Base-by-base conservation (phyloP, 768 basidiomycete genomes). In the Hypsizygus marmoreus region DNA sequence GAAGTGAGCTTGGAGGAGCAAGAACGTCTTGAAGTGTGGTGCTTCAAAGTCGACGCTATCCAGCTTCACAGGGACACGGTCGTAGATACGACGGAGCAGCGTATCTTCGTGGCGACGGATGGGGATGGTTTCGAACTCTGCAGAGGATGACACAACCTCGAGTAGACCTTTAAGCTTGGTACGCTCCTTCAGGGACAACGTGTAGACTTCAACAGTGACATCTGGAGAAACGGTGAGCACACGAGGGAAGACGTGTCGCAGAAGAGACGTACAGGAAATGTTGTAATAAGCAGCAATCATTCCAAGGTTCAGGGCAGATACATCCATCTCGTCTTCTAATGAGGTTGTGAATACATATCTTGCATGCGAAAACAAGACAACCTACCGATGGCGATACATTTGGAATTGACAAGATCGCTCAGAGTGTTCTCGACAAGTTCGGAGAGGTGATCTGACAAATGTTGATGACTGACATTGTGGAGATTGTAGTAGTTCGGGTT, bases 261-360 rank as follows among this genome's bases (percentile, higher is more conserved):
- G 12, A 39, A 8, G 26, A 20, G 29, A 38, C 86, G 62, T 54
- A 89, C 88, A 91, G 44, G 90, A 93, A 31, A 94, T 94, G 59
- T 93, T 91, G 65, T 93, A 95, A 70, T 93, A 94, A 0, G 95
- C 93, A 0, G 95, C 97, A 57, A 99, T 98, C 94, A 97, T 97
- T 46, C 97, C 97, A 28, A 98, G 73, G 68, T 98, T 99, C 57
- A 97, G 81, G 1, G 94, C 84, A 2, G 84, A 81, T 1, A 91
- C 80, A 52, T 95, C 92, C 87, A 95, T 93, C 63, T 97, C 94
- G 51, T 95, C 93, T 73, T 91, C 89, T 85, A 49, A 8, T 50
- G 0, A 12, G 24, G 16, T 6, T 24, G 19, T 43, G 23, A 49
- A 28, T 34, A 7, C 37, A 12, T 22, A 7, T 50, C 51, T 37